Conservation (phyloP, 2,329 filamentous ascomycete species). For the Didymella pinodella region DNA sequence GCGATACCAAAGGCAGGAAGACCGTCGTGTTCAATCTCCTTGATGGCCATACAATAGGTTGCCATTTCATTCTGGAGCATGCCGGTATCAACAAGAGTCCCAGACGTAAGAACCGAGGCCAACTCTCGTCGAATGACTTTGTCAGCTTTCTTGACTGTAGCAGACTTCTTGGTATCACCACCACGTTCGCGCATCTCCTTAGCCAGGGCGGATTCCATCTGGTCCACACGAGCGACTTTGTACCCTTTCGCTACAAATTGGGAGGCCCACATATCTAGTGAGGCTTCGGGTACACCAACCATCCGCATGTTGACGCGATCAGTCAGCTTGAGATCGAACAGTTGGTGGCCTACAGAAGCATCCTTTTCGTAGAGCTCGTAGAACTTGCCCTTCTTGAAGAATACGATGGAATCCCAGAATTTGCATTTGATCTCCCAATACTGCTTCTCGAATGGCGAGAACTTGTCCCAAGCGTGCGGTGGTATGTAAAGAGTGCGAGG, state of each 20-base stretch:
- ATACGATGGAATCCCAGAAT: conserved; percentile 95
- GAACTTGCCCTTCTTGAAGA: conserved; percentile 99
- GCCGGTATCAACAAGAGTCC: conserved; percentile 90
- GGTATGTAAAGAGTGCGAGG: conserved; percentile 91
- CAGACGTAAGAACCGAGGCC: conserved; percentile 87
- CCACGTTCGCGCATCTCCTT: conserved; percentile 99
- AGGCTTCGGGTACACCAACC: conserved; percentile 96
- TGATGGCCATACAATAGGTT: conserved; percentile 94
- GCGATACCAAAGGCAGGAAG: conserved; percentile 87
- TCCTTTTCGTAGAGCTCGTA: conserved; percentile 99
- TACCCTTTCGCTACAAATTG: conserved; percentile 98
- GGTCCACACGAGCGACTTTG: conserved; percentile 96
- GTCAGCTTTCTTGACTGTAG: conserved; percentile 66
- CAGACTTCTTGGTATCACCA: conserved; percentile 59
- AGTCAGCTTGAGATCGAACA: conserved; percentile 97
- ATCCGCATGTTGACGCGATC: conserved; percentile 99
- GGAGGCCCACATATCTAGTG: conserved; percentile 95
- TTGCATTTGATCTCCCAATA: conserved; percentile 99
- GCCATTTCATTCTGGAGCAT: conserved; percentile 99
- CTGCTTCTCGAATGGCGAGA: conserved; percentile 95
- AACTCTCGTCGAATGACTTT: conserved; percentile 94
- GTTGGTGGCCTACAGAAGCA: conserved; percentile 91
- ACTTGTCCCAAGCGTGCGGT: conserved; percentile 77
- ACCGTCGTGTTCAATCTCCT: conserved; percentile 71
- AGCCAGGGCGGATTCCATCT: conserved; percentile 92